Evolutionary conservation across 2,329 filamentous ascomycete species (phyloP).

Genomic region (Aspergillus aculeatinus): DNA sequence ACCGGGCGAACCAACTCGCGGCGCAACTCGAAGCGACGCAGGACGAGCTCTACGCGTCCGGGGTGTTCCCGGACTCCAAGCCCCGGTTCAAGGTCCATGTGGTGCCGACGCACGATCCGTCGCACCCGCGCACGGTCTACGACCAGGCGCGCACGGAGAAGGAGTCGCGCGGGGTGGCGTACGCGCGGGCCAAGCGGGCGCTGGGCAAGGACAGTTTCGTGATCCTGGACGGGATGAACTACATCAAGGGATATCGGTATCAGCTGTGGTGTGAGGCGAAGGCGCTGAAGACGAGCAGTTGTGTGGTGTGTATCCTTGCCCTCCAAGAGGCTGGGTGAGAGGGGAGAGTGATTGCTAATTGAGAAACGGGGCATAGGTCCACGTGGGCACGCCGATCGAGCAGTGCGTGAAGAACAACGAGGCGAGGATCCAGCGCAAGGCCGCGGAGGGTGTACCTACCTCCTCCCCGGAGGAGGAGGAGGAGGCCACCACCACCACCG

Average conservation of each 20-base stretch:
- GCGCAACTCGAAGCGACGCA: constrained; percentile 50
- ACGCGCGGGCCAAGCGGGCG: constrained; percentile 60
- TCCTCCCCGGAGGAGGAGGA: neutral
- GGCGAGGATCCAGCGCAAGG: constrained; percentile 29
- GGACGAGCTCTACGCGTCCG: constrained; percentile 45
- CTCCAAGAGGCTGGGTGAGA: neutral
- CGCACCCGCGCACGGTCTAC: constrained; percentile 53
- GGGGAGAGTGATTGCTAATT: neutral
- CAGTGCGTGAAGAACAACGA: constrained; percentile 58
- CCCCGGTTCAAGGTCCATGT: constrained; percentile 46
- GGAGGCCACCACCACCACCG: constrained; percentile 10
- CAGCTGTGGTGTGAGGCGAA: constrained; percentile 68
- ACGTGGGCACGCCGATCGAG: constrained; percentile 57
- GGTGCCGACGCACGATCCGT: constrained; percentile 40
- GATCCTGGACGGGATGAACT: constrained; percentile 64
- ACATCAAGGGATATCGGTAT: constrained; percentile 68
- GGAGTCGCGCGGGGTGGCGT: constrained; percentile 61
- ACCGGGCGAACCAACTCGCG: constrained; percentile 59
- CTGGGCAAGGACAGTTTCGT: constrained; percentile 60
- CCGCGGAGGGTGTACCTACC: neutral
- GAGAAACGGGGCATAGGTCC: constrained; percentile 43
- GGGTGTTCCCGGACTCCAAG: constrained; percentile 39
- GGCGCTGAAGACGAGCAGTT: constrained; percentile 60
- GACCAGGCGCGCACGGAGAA: constrained; percentile 60
- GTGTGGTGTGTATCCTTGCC: constrained; percentile 54